phyloP scores from a whole-genome alignment of 2,329 filamentous ascomycete genomes.

The Xylaria sp. region DNA sequence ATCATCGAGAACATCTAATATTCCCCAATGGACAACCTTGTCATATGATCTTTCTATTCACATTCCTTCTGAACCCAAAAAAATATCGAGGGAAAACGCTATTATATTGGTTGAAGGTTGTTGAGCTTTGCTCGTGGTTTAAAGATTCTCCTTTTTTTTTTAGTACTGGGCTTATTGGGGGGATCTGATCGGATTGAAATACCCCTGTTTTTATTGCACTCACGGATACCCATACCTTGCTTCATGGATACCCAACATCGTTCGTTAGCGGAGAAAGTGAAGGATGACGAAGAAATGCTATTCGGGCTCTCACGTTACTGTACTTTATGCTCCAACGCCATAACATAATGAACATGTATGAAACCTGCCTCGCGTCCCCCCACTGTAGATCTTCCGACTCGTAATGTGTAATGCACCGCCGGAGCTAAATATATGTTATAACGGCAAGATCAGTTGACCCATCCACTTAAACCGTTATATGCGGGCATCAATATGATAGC shows the following conservation, averaged over 20 bases:
- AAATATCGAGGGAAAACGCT: neutral
- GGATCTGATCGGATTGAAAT: constrained; percentile 29
- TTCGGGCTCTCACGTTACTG: neutral
- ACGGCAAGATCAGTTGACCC: neutral
- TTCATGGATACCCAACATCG: constrained; percentile 48
- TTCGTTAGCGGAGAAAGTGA: constrained; percentile 38
- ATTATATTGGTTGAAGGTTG: neutral
- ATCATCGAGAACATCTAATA: constrained; percentile 87
- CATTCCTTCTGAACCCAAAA: neutral
- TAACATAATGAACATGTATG: constrained; percentile 29
- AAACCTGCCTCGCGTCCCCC: neutral
- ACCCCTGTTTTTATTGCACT: constrained; percentile 33
- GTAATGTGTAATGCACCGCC: no score
- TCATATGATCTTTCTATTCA: neutral
- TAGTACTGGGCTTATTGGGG: constrained; percentile 6
- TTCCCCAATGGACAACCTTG: neutral
- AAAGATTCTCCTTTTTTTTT: neutral
- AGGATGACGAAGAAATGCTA: constrained; percentile 10
- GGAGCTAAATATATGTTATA: neutral
- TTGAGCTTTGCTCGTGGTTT: neutral
- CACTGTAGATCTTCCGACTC: neutral
- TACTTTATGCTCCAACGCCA: constrained; percentile 8
- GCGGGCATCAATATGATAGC: neutral
- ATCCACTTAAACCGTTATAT: neutral
- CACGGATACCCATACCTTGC: constrained; percentile 43